phyloP scores from a whole-genome alignment of 495 filamentous ascomycete genomes.

The Podospora didyma region DNA sequence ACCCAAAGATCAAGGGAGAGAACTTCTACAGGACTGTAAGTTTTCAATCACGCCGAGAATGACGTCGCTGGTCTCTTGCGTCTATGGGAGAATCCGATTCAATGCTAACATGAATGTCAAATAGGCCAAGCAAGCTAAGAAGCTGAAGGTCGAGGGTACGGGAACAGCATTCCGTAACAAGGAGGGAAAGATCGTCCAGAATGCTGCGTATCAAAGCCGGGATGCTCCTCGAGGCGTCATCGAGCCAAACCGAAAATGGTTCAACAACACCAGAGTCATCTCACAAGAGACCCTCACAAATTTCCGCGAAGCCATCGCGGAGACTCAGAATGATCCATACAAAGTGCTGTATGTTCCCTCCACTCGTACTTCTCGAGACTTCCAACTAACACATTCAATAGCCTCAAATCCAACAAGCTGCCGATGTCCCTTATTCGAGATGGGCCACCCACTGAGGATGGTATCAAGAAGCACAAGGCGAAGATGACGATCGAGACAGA shows the following conservation, averaged over 20 bases:
- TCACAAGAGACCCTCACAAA: slow-evolving; percentile 62
- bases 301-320: slow-evolving; percentile 90
- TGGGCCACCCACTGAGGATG: slow-evolving; percentile 53
- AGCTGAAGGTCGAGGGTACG: slow-evolving; percentile 82
- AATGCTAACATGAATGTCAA: no score
- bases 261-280: slow-evolving; percentile 57
- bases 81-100: no score
- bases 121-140: slow-evolving; percentile 86
- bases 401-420: slow-evolving; percentile 86
- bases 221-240: slow-evolving; percentile 73
- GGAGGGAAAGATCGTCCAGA: slow-evolving; percentile 67
- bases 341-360: slow-evolving; percentile 3
- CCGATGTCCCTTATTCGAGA: slow-evolving; percentile 38
- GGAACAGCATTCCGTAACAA: slow-evolving; percentile 71
- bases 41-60: no score
- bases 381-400: slow-evolving; percentile 47
- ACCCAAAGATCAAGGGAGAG: slow-evolving; percentile 90
- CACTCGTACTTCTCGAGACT: neutral
- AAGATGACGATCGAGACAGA: slow-evolving; percentile 89
- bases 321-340: slow-evolving; percentile 86
- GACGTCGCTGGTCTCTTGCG: no score
- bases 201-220: slow-evolving; percentile 79
- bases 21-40: slow-evolving; percentile 51
- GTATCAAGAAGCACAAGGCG: slow-evolving; percentile 84
- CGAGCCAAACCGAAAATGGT: slow-evolving; percentile 86